phyloP scores from a whole-genome alignment of 257 asterid species.

The Scutellaria minor region DNA sequence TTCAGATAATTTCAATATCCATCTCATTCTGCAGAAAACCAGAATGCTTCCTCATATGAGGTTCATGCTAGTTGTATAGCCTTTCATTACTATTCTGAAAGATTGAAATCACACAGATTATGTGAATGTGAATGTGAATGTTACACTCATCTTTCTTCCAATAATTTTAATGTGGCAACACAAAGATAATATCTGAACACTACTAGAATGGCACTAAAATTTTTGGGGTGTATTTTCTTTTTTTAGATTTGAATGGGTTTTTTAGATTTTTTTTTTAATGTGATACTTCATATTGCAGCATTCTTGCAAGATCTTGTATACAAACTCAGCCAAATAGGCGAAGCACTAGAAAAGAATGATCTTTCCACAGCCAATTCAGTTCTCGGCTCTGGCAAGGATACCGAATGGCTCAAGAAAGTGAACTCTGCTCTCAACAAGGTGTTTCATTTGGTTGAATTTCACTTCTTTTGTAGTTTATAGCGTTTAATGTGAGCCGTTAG shows the following conservation, averaged over 20 bases:
- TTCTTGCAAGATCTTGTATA: constrained; percentile 88
- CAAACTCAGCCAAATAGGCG: constrained; percentile 79
- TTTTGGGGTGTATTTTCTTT: no score
- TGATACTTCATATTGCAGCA: constrained; percentile 49
- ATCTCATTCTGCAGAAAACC: not conserved
- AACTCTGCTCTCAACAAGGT: constrained; percentile 87
- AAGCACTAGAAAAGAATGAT: constrained; percentile 85
- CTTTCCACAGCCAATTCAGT: constrained; percentile 67
- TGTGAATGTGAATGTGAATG: no score
- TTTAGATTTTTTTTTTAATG: not conserved
- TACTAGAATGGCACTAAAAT: no score
- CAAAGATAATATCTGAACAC: no score
- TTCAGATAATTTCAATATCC: not conserved
- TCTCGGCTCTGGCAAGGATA: constrained; percentile 71
- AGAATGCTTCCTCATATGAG: not conserved
- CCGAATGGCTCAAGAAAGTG: constrained; percentile 76
- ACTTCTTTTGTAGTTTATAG: not conserved
- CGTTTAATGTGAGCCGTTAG: not conserved
- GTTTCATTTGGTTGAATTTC: not conserved
- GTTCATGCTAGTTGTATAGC: not conserved
- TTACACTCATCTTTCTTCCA: no score
- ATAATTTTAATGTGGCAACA: no score
- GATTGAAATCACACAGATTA: not conserved
- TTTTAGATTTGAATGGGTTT: no score
- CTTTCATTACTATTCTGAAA: not conserved